Conservation (phyloP, 2,329 filamentous ascomycete genomes). For the Aspergillus floridensis region DNA sequence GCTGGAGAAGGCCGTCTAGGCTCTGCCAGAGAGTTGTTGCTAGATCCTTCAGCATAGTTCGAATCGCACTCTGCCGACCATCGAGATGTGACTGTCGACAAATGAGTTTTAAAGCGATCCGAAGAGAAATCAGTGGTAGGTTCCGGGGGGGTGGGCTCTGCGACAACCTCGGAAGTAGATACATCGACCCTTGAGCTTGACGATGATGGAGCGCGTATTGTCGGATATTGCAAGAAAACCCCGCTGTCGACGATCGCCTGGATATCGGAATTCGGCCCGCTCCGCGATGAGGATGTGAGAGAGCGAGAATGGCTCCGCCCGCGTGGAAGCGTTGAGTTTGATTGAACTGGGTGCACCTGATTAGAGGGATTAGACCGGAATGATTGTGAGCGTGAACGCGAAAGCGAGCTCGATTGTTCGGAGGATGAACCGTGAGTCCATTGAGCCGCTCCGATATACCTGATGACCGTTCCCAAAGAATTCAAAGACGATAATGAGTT, state of each 20-base stretch:
- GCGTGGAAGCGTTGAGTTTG: constrained; percentile 31
- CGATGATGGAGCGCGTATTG: constrained; percentile 37
- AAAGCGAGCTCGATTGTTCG: constrained; percentile 28
- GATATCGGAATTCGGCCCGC: constrained; percentile 37
- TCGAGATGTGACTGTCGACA: constrained; percentile 47
- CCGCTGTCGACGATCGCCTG: constrained; percentile 37
- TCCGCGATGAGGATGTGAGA: constrained; percentile 33
- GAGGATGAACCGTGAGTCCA: constrained; percentile 36
- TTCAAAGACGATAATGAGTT: constrained; percentile 43
- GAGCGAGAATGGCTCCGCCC: constrained; percentile 32
- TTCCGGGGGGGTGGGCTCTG: constrained; percentile 22
- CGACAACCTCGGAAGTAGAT: constrained; percentile 25
- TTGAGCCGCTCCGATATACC: constrained; percentile 34
- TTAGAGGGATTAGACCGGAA: constrained; percentile 42
- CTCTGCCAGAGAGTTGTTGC: constrained; percentile 22
- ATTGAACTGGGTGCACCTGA: constrained; percentile 34
- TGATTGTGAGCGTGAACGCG: constrained; percentile 31
- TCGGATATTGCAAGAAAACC: constrained; percentile 39
- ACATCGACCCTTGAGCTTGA: constrained; percentile 43
- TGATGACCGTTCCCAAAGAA: constrained; percentile 42
- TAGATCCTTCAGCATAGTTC: constrained; percentile 22
- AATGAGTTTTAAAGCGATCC: constrained; percentile 41
- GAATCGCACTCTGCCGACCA: constrained; percentile 37
- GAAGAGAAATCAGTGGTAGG: constrained; percentile 35
- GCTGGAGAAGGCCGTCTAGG: constrained; percentile 25